Evolutionary conservation across 2,329 filamentous ascomycete genomes (phyloP).

Genomic region (Truncatella angustata): DNA sequence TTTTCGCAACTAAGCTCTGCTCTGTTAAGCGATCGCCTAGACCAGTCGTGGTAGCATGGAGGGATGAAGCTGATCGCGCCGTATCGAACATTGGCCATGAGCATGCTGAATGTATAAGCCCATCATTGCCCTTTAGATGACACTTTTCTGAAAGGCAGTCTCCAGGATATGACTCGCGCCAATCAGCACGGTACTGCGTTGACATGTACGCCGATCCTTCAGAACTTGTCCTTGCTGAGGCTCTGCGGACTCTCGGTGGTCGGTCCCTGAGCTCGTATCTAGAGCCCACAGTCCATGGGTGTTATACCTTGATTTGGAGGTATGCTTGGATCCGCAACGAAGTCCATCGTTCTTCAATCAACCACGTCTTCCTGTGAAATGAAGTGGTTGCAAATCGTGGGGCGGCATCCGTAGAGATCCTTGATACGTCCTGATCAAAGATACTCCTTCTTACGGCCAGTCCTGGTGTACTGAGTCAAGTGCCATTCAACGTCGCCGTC

Average conservation of each 20-base stretch:
- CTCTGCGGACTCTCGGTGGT: conserved; percentile 14
- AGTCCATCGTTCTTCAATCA: conserved; percentile 17
- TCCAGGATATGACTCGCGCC: not conserved
- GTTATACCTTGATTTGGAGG: conserved; percentile 20
- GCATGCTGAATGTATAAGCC: not conserved
- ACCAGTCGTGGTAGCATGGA: not conserved
- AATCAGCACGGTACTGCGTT: not conserved
- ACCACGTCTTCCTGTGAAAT: conserved; percentile 19
- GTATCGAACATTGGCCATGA: not conserved
- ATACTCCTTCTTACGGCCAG: conserved; percentile 93
- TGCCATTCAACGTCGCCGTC: conserved; percentile 97
- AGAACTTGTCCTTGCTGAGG: conserved; percentile 14
- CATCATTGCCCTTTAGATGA: too few relatives aligned
- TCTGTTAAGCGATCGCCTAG: too few relatives aligned
- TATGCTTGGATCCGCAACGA: conserved; percentile 20
- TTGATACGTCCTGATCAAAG: conserved; percentile 52
- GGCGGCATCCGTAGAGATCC: not conserved
- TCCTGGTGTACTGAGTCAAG: conserved; percentile 91
- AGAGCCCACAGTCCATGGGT: conserved; percentile 10
- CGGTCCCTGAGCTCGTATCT: conserved; percentile 12
- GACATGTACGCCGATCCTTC: not conserved
- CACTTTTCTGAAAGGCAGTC: not conserved
- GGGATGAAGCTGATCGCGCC: not conserved
- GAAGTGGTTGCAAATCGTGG: not conserved
- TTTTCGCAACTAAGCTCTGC: too few relatives aligned